Percentiles rank a stretch among this genome's conserved stretches.
Conservation (phyloP, 352 stramenopile genomes). For the Globisporangium recalcitrans region DNA sequence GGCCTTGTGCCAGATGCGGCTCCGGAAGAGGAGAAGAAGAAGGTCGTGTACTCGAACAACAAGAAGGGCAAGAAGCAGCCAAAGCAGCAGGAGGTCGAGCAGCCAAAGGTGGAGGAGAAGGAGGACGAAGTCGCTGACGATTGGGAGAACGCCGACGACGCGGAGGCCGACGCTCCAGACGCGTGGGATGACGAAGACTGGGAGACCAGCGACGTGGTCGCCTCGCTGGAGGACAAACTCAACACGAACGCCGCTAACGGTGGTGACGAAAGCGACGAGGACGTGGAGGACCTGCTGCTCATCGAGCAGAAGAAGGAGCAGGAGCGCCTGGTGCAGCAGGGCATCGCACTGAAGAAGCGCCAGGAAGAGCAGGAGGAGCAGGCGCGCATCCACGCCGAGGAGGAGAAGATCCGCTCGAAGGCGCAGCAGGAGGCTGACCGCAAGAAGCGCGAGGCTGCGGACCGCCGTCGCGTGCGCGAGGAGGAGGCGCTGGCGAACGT, state of each 20-base stretch:
- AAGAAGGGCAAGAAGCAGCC: constrained; percentile 63
- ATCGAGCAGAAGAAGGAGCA: constrained; percentile 93
- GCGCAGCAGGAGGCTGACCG: constrained; percentile 77
- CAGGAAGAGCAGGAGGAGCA: constrained; percentile 84
- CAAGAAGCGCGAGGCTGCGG: constrained; percentile 74
- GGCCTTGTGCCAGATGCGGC: constrained; percentile 69
- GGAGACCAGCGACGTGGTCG: constrained; percentile 72
- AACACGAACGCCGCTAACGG: constrained; percentile 32
- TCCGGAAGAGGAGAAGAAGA: constrained; percentile 84
- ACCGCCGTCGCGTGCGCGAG: constrained; percentile 64
- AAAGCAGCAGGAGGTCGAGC: constrained; percentile 26
- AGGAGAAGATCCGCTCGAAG: constrained; percentile 76
- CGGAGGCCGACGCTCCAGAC: constrained; percentile 58
- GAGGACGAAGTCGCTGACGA: constrained; percentile 70
- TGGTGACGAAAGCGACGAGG: constrained; percentile 66
- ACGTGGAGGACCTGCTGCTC: constrained; percentile 91
- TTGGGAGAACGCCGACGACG: constrained; percentile 51
- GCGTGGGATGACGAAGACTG: constrained; percentile 84
- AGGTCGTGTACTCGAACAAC: constrained; percentile 90
- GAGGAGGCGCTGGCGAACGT: constrained; percentile 81
- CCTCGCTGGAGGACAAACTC: constrained; percentile 76
- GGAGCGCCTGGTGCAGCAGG: constrained; percentile 87
- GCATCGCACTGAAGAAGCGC: constrained; percentile 93
- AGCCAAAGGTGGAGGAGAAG: constrained; percentile 32
- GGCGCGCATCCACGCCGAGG: constrained; percentile 52